Percentiles rank a stretch among this genome's conserved stretches.
Evolutionary conservation across 228 moss, liverwort and hornwort genomes (phyloP).

Genomic region (Sphagnum magellanicum): DNA sequence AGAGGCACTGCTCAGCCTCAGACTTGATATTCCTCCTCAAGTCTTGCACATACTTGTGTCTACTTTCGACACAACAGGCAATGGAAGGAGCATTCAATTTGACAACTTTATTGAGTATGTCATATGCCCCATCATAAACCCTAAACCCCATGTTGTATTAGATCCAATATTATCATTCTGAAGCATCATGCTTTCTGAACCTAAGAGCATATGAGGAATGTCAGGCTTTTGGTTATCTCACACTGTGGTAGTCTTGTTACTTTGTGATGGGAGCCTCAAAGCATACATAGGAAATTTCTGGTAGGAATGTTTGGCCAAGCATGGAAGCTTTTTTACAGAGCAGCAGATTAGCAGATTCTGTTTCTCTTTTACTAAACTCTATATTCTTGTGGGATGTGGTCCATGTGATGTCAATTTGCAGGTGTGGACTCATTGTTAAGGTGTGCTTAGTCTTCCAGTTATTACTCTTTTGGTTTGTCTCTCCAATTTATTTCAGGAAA

Average conservation of each 20-base stretch:
- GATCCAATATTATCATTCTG: background rate
- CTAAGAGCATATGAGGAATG: background rate
- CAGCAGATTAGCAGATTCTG: background rate
- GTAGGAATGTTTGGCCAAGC: background rate
- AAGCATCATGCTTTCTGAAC: too few species aligned
- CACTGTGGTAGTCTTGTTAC: background rate
- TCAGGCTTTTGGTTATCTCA: background rate
- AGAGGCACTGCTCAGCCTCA: slow-evolving; percentile 65
- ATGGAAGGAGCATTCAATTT: slow-evolving; percentile 56
- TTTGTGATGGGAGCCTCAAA: background rate
- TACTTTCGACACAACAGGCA: slow-evolving; percentile 65
- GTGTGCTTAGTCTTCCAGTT: slow-evolving; percentile 8
- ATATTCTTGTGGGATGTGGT: background rate
- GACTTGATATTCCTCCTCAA: slow-evolving; percentile 56
- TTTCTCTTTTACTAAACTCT: background rate
- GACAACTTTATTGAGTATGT: slow-evolving; percentile 87
- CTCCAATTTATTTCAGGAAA: background rate
- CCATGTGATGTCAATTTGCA: background rate
- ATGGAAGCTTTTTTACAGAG: background rate
- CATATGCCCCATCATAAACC: background rate
- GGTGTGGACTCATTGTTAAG: slow-evolving; percentile 54
- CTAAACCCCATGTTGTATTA: background rate
- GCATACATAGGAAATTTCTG: background rate
- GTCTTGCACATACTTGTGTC: slow-evolving; percentile 66
- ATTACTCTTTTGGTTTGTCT: background rate